These are phyloP conservation scores for Cryptosporidium bovis DNA, from an alignment of 169 alveolate species.

Conservation along the genomic window DNA sequence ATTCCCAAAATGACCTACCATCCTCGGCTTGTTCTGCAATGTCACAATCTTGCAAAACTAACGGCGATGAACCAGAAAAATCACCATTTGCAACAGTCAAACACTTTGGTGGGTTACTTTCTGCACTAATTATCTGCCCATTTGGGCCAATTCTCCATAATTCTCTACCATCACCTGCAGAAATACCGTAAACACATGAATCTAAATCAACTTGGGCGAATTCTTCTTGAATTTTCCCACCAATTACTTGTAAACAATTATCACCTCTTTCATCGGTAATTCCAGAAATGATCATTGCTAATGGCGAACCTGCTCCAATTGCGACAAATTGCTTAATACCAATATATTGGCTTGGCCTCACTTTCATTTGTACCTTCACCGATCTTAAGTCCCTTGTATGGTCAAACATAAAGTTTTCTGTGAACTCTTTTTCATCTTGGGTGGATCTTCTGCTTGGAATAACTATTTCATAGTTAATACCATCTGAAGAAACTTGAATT, in stretches of 20 bases:
- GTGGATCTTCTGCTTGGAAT: slow-evolving; percentile 79
- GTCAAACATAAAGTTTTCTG: slow-evolving; percentile 60
- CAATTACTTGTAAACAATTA: slow-evolving; percentile 85
- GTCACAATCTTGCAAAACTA: slow-evolving; percentile 76
- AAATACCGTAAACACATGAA: slow-evolving; percentile 65
- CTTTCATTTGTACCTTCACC: slow-evolving; percentile 84
- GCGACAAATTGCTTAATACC: slow-evolving; percentile 88
- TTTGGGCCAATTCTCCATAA: slow-evolving; percentile 77
- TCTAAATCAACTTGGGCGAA: slow-evolving; percentile 63
- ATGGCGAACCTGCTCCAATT: slow-evolving; percentile 89
- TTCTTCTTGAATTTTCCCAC: slow-evolving; percentile 63
- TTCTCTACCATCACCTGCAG: slow-evolving; percentile 76
- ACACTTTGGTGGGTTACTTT: slow-evolving; percentile 80
- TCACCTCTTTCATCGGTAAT: slow-evolving; percentile 88
- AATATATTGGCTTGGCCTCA: slow-evolving; percentile 84
- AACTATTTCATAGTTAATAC: slow-evolving; percentile 75
- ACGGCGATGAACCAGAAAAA: slow-evolving; percentile 74
- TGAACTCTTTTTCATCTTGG: slow-evolving; percentile 71
- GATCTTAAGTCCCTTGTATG: slow-evolving; percentile 75
- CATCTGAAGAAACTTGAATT: slow-evolving; percentile 79
- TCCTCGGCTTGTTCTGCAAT: slow-evolving; percentile 80
- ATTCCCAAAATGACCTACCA: slow-evolving; percentile 85
- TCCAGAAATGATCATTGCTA: slow-evolving; percentile 87
- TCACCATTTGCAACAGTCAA: slow-evolving; percentile 79
- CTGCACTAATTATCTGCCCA: slow-evolving; percentile 77